phyloP scores from a whole-genome alignment of 2,329 filamentous ascomycete genomes.

The Ascosphaera apis region DNA sequence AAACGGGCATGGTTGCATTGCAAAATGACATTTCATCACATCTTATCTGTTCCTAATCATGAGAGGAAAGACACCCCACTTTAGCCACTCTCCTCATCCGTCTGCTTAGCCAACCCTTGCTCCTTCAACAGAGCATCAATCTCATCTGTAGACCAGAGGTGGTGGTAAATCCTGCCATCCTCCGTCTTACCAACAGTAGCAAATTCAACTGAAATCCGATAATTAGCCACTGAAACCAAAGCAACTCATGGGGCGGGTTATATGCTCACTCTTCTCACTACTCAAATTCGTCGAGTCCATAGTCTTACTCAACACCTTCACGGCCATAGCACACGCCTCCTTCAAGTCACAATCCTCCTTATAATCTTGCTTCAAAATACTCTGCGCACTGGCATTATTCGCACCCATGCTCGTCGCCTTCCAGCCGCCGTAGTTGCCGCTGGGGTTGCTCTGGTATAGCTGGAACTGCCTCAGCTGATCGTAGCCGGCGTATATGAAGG shows the following conservation, averaged over 20 bases:
- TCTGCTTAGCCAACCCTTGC: conserved; percentile 74
- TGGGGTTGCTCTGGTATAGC: conserved; percentile 96
- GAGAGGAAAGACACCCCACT: too few species aligned
- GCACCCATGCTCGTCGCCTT: conserved; percentile 95
- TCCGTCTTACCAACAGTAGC: conserved; percentile 92
- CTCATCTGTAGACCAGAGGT: conserved; percentile 90
- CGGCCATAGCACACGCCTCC: conserved; percentile 89
- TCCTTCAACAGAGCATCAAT: conserved; percentile 86
- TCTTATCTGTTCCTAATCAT: neutral
- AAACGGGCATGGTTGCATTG: neutral
- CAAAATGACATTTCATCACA: neutral
- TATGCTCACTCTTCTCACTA: conserved; percentile 81
- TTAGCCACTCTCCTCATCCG: conserved; percentile 39
- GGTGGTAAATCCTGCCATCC: conserved; percentile 92
- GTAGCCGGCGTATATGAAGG: conserved; percentile 98
- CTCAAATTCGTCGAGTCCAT: conserved; percentile 99
- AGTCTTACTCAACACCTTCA: conserved; percentile 98
- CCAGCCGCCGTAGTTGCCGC: conserved; percentile 97
- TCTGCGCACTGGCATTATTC: conserved; percentile 94
- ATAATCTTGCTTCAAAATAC: conserved; percentile 95
- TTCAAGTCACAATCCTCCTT: conserved; percentile 93
- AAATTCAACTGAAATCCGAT: conserved; percentile 53
- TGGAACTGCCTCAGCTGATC: conserved; percentile 93
- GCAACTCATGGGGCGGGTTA: too few species aligned
- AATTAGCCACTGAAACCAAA: too few species aligned